phyloP scores from a whole-genome alignment of 768 basidiomycete species.

The Neoboletus magnificus region DNA sequence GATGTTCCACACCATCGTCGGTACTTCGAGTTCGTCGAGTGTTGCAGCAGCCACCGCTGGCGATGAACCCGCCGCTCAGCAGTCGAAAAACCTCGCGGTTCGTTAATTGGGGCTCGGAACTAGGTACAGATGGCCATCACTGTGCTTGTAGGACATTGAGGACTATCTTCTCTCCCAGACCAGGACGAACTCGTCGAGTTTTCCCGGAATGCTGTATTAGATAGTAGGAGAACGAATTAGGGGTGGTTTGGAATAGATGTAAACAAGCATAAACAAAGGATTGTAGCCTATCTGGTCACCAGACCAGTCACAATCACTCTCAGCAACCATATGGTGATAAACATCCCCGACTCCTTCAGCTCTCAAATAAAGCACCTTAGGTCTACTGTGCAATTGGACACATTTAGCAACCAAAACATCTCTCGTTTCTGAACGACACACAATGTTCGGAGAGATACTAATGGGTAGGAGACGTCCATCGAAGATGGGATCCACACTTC shows the following conservation, averaged over 20 bases:
- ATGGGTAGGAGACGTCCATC: background rate
- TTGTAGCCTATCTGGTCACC: no score
- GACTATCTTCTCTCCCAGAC: background rate
- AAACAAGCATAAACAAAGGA: background rate
- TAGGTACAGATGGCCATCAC: background rate
- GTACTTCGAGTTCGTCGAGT: background rate
- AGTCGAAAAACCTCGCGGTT: background rate
- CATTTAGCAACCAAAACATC: background rate
- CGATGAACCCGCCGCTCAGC: background rate
- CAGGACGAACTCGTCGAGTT: background rate
- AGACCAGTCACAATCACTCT: no score
- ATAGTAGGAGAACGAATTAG: background rate
- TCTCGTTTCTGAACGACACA: constrained; percentile 6
- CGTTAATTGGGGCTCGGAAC: no score
- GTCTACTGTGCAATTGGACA: background rate
- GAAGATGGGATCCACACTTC: background rate
- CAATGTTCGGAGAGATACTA: background rate
- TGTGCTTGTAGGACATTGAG: background rate
- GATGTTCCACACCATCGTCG: background rate
- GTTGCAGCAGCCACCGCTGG: background rate
- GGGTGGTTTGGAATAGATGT: background rate
- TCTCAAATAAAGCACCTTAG: background rate
- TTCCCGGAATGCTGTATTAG: background rate
- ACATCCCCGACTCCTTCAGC: background rate
- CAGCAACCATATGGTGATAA: no score